phyloP scores from a whole-genome alignment of 495 filamentous ascomycete species.

The Penicillium soppii region DNA sequence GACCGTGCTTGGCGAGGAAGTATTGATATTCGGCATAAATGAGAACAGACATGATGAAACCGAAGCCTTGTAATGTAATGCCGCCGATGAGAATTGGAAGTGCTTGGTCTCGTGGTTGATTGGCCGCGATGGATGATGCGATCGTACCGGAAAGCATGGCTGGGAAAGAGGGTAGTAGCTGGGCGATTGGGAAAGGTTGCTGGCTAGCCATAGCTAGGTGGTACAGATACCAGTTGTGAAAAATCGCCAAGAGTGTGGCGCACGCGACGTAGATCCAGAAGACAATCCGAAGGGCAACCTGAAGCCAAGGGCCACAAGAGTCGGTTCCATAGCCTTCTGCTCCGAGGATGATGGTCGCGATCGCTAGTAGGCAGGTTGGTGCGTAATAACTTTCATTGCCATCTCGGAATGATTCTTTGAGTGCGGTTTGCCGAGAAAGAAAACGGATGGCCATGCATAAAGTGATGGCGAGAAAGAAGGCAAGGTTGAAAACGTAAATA shows the following conservation, averaged over 20 bases:
- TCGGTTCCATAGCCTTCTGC: conserved; percentile 13
- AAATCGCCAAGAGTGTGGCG: conserved; percentile 10
- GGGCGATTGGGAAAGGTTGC: conserved; percentile 11
- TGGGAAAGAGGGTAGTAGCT: conserved; percentile 21
- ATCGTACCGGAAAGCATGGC: conserved; percentile 32
- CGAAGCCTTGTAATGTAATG: conserved; percentile 29
- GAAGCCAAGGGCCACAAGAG: conserved; percentile 16
- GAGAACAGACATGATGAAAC: conserved; percentile 26
- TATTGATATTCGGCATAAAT: conserved; percentile 40
- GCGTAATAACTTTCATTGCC: conserved; percentile 55
- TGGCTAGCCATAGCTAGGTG: conserved; percentile 2
- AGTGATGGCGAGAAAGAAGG: conserved; percentile 49
- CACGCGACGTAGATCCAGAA: conserved; percentile 37
- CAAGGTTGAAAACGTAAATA: conserved; percentile 56
- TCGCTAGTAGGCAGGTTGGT: conserved; percentile 8
- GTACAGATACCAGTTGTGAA: conserved; percentile 15
- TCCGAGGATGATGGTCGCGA: conserved; percentile 23
- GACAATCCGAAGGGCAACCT: conserved; percentile 15
- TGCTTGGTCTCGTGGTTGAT: conserved; percentile 18
- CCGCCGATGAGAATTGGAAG: conserved; percentile 29
- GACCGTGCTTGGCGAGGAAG: conserved; percentile 47
- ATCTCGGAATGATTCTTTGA: conserved; percentile 51
- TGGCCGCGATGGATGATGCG: conserved; percentile 17
- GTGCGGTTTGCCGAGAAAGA: conserved; percentile 15
- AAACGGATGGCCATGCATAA: conserved; percentile 42